Conservation (phyloP, 1,139 yeast genomes). For the Pichia sp. region DNA sequence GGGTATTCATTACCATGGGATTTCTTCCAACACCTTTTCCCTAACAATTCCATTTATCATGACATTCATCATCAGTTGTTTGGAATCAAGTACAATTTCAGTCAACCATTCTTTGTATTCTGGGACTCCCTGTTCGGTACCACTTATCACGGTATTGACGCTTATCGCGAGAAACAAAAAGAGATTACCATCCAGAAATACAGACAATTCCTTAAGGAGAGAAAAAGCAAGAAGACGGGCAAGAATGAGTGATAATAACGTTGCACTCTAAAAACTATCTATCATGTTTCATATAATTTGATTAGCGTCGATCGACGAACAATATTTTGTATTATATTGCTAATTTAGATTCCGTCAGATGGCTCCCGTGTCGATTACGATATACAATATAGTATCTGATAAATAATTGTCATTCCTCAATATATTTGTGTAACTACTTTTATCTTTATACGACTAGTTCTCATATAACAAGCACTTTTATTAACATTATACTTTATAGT, state of each 20-base stretch:
- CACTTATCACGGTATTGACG: constrained; percentile 60
- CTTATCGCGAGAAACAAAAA: constrained; percentile 51
- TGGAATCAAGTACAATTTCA: constrained; percentile 88
- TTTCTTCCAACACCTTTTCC: constrained; percentile 81
- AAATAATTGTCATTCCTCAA: too few relatives aligned
- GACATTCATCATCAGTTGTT: constrained; percentile 96
- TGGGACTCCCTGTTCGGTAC: constrained; percentile 81
- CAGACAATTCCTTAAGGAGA: constrained; percentile 51
- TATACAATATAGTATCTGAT: too few relatives aligned
- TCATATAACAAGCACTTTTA: too few relatives aligned
- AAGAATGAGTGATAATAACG: background rate
- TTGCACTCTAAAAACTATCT: too few relatives aligned
- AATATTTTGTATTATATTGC: too few relatives aligned
- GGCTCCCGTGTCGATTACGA: too few relatives aligned
- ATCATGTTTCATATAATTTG: too few relatives aligned
- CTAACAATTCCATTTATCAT: constrained; percentile 92
- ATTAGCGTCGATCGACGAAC: constrained; percentile 2
- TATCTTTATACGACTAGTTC: too few relatives aligned
- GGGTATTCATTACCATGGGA: constrained; percentile 91
- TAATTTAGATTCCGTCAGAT: too few relatives aligned
- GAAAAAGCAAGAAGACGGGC: constrained; percentile 21
- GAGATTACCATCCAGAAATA: constrained; percentile 58
- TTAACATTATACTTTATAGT: too few relatives aligned
- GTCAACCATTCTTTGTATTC: constrained; percentile 94
- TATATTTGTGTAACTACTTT: too few relatives aligned